Base-by-base conservation (phyloP, 371 early-diverging fungal species). In the Rhizopus sp. region DNA sequence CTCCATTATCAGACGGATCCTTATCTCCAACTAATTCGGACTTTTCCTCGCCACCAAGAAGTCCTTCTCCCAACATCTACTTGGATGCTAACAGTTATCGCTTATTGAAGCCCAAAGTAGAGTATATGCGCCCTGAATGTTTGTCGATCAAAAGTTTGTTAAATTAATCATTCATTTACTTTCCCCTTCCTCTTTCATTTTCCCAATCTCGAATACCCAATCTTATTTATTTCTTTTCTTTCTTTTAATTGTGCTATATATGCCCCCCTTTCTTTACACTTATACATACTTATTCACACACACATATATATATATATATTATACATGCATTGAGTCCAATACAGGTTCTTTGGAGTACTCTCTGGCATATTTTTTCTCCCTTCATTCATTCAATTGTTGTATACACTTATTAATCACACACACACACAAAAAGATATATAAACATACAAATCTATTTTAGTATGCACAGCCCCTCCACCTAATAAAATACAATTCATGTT, bases 41-140 rank as follows among this genome's bases (percentile, higher is more conserved):
- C 3, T 29, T 29, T 6, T 10, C 40, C 4, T 42, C 55, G 15
- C 55, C 40, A 30, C 37, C 41, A n/a, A 47, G 47, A 23, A 37
- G 35, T 30, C 40, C 38, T 13, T 56, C 52, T 16, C 62, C 62
- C 5, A 9, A 7, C 7, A 32, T 29, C 15, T 46, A 7, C 29
- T 46, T 56, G 35, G 62, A 62, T 40, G 30, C 7, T 37, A 51
- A 38, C 13, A 46, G 10, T 9, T 56, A 56, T 48, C 57, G 63
- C 16, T 39, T 48, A 0, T 37, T 62, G 13, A 64, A 64, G 16
- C 65, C 65, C 8, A 64, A 60, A 39, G n/a, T 33, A 15, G 16
- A 12, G 17, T 17, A 10, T 34, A 33, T 59, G 12, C 35, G 59
- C 17, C 59, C 64, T 35, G n/a, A 49, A 29, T 50, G 55, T 50